Base-by-base conservation (phyloP, 305 asterid genomes). In the Fraxinus albicans region DNA sequence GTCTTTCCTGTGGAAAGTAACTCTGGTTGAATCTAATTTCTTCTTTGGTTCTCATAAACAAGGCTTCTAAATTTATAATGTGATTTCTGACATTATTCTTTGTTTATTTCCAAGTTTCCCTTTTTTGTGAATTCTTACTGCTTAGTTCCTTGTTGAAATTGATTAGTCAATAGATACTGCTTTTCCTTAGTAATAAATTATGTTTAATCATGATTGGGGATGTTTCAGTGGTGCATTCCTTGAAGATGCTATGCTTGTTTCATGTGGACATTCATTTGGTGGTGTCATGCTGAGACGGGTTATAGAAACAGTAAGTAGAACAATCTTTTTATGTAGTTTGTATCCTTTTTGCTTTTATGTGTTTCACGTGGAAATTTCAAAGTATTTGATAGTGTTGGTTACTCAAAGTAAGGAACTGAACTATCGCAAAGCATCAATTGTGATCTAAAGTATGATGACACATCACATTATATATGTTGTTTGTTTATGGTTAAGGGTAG, bases 191-290 rank as follows among this genome's bases (percentile, higher is more conserved):
- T 12, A 31, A 4, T 31, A 12, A 13, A 70, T 29, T 31, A 31
- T 79, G 74, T 85, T 79, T 87, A 86, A 81, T 25, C 73, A 9
- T 63, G 86, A 78, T 86, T 73, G 87, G 77, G 90, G 83, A 79
- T 86, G 88, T 76, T 86, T 75, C 92, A 96, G 99, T 75, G 98
- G 99, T 10, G 89, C 93, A 76, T 96, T 91, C 90, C 96, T 96
- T 84, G 99, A 96, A 89, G 99, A 96, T 91, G 98, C 99, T 78
- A 88, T 89, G 94, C 87, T 87, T 79, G 97, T 96, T 86, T 93
- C 98, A 72, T 96, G 99, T 80, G 99, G 99, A 80, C 99, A 96
- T 89, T 96, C 99, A 77, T 96, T 96, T 89, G 99, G 99, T 82
- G 98, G 99, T 84, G 91, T 90, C 69, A 90, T 90, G 97, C 94